phyloP scores from a whole-genome alignment of 805 yeast species.

The Yarrowia keelungensis region DNA sequence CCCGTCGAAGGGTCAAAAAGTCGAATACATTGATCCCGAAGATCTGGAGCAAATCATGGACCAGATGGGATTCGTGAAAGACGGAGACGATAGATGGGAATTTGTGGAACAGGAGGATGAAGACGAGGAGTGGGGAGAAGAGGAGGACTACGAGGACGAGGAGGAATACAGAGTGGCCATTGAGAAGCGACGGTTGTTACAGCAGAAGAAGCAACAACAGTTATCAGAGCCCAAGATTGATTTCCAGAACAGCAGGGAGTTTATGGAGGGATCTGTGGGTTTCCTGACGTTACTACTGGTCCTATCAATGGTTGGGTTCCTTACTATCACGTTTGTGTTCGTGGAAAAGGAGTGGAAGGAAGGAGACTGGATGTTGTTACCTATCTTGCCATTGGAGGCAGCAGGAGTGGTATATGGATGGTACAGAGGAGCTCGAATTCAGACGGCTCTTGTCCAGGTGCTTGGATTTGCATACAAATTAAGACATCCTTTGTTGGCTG shows the following conservation, averaged over 20 bases:
- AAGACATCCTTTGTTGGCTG: constrained; percentile 20
- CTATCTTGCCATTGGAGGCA: constrained; percentile 17
- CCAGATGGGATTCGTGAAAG: constrained; percentile 24
- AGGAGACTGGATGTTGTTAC: constrained; percentile 15
- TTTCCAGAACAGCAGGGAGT: constrained; percentile 22
- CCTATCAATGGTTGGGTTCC: constrained; percentile 28
- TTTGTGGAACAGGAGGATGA: constrained; percentile 14
- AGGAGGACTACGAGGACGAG: constrained; percentile 1
- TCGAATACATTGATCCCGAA: constrained; percentile 23
- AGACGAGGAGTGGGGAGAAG: constrained; percentile 1
- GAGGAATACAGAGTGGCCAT: constrained; percentile 12
- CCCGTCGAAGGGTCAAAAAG: not conserved
- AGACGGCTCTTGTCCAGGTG: constrained; percentile 10
- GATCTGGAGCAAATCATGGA: constrained; percentile 32
- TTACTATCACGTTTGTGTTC: constrained; percentile 25
- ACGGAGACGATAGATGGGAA: constrained; percentile 18
- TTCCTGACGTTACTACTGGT: constrained; percentile 21
- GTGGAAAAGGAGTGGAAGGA: constrained; percentile 36
- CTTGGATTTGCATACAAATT: constrained; percentile 24
- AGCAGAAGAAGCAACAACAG: not conserved
- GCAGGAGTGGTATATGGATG: constrained; percentile 14
- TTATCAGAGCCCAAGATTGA: not conserved
- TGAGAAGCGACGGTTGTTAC: not conserved
- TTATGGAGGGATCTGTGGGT: constrained; percentile 33
- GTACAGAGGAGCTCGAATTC: constrained; percentile 1